Percentiles rank a stretch among this genome's conserved stretches.
These are phyloP conservation scores for Nigrospora osmanthi DNA, from an alignment of 2,329 filamentous ascomycete genomes.

Conservation along the genomic window DNA sequence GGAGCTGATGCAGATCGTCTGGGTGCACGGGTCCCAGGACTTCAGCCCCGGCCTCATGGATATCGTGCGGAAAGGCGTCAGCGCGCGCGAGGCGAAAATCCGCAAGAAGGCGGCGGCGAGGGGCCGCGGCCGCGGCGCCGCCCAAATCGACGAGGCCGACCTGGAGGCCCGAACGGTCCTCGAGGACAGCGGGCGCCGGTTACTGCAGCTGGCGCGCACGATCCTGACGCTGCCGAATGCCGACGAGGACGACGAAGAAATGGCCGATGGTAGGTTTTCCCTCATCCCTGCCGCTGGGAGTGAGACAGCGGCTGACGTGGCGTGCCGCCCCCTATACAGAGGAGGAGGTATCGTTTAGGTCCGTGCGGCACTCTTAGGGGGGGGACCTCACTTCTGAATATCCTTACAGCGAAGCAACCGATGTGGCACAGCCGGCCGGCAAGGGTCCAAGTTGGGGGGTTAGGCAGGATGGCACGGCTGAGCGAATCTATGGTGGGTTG, in stretches of 20 bases:
- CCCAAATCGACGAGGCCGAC: conserved; percentile 24
- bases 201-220: conserved; percentile 29
- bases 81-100: conserved; percentile 38
- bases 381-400: not conserved
- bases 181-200: conserved; percentile 33
- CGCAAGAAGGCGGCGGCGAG: conserved; percentile 28
- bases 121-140: conserved; percentile 12
- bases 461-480: too few species aligned
- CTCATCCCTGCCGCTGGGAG: too few species aligned
- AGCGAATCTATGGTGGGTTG: too few species aligned
- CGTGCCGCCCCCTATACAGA: not conserved
- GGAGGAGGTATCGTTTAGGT: conserved; percentile 3
- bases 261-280: conserved; percentile 4
- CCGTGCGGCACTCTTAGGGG: conserved; percentile 4
- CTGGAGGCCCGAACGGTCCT: conserved; percentile 33
- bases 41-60: conserved; percentile 27
- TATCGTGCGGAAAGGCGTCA: conserved; percentile 38
- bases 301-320: too few species aligned
- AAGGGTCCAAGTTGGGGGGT: too few species aligned
- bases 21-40: conserved; percentile 22
- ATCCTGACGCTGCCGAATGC: conserved; percentile 14
- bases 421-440: too few species aligned
- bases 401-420: too few species aligned
- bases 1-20: conserved; percentile 49
- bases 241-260: conserved; percentile 5